A percentile compares a stretch with the other conserved stretches of the same genome.
Conservation (phyloP, 306 rosid genomes). For the Arachis stenosperma region DNA sequence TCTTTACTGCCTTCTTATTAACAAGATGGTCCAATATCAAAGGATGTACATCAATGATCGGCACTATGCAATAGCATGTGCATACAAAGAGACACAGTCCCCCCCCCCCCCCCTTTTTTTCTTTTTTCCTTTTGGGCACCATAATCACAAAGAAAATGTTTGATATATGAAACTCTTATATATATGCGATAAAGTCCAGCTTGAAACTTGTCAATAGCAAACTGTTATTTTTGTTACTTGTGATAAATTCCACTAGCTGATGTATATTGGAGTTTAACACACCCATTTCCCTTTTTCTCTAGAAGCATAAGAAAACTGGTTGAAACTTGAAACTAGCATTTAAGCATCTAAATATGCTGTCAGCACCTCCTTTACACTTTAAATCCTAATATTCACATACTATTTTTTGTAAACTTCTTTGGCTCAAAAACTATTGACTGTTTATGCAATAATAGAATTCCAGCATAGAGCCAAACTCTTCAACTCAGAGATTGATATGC, state of each 20-base stretch:
- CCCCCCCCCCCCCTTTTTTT: too few species aligned
- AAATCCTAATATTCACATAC: not conserved
- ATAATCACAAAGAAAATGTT: constrained; percentile 8
- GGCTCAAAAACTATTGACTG: not conserved
- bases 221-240: not conserved
- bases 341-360: constrained; percentile 9
- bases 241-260: constrained; percentile 2
- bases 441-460: constrained; percentile 5
- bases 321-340: constrained; percentile 13
- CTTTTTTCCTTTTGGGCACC: too few species aligned
- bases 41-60: too few species aligned
- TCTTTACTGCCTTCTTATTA: too few species aligned
- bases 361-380: constrained; percentile 17
- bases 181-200: constrained; percentile 4
- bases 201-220: not conserved
- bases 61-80: too few species aligned
- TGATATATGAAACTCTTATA: not conserved
- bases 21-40: too few species aligned
- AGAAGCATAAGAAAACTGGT: not conserved
- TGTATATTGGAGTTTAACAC: not conserved
- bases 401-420: constrained; percentile 9
- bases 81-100: too few species aligned
- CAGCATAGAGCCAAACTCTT: constrained; percentile 24
- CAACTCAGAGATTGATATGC: constrained; percentile 8
- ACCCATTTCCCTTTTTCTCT: not conserved